Evolutionary conservation across 2,329 filamentous ascomycete genomes (phyloP), one percentile per base, ranked within the genome.

Genomic region (Neoarthrinium moseri): DNA sequence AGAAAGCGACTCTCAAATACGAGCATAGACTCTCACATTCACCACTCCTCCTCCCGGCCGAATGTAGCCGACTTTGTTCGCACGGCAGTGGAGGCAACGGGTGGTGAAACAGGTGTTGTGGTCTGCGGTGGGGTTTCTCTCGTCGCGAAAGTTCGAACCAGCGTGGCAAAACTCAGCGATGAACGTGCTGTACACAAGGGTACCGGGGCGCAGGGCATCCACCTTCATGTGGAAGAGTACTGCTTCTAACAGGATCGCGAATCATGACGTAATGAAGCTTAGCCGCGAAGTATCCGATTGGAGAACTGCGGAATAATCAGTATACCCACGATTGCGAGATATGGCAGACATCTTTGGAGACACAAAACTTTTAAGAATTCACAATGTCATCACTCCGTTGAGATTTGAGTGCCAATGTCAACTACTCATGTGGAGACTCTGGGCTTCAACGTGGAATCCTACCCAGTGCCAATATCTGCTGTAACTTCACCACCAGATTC

Each of bases 131-230:
- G 80, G 2, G 72, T 71, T 41, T 74, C 74, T 37, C 63, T 84
- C 20, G 78, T 80, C 2, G 68, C 77, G 3, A 65, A 65, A 36
- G 74, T 78, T 12, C 68, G 81, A 46, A 83, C 80, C 52, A 74
- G 69, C 46, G 78, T 84, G 3, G 74, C 75, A 2, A 65, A 63
- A 23, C 50, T 84, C 49, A 81, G 78, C 43, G 80, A 84, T 54
- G 80, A 84, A 63, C 65, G 81, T 32, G 81, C 76, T 1, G 80
- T 84, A 18, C 81, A 84, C 56, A 84, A 84, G 59, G 81, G 81
- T 5, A 83, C 79, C 0, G 80, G 78, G 1, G 80, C 81, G 0
- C 81, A 84, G 57, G 81, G 81, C 0, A 83, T 84, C 32, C 73
- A 77, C 56, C 56, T 84, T 45, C 74, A 81, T 57, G 78, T 78